Evolutionary conservation across 2,329 filamentous ascomycete genomes (phyloP).

Genomic region (Exophiala mesophila): DNA sequence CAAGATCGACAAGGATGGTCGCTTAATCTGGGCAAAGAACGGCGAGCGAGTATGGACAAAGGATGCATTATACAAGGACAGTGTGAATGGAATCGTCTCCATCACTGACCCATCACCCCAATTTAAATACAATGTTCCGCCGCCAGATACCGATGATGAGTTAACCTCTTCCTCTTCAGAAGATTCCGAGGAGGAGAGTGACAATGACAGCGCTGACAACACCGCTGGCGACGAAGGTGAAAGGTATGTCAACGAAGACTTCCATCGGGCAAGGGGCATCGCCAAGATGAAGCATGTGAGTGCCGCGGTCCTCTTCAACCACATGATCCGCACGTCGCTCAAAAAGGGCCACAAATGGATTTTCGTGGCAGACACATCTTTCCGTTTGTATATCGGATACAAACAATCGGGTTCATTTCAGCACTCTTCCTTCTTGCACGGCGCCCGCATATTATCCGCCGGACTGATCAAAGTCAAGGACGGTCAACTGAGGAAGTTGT

Average conservation of each 20-base stretch:
- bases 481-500: constrained; percentile 68
- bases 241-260: constrained; percentile 60
- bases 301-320: constrained; percentile 69
- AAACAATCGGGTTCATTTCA: constrained; percentile 86
- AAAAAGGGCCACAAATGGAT: constrained; percentile 90
- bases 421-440: constrained; percentile 83
- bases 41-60: constrained; percentile 71
- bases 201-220: constrained; percentile 16
- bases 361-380: constrained; percentile 78
- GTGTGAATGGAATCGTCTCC: constrained; percentile 60
- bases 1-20: constrained; percentile 66
- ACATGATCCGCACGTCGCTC: constrained; percentile 65
- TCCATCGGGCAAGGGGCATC: constrained; percentile 57
- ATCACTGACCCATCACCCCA: constrained; percentile 56
- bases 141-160: constrained; percentile 12
- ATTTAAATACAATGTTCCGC: constrained; percentile 39
- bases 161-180: constrained; percentile 18
- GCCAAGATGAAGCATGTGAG: constrained; percentile 63
- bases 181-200: constrained; percentile 27
- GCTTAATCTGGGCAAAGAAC: constrained; percentile 84
- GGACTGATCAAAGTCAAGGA: constrained; percentile 81
- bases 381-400: constrained; percentile 77
- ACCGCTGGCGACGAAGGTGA: constrained; percentile 46
- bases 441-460: constrained; percentile 73
- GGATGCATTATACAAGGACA: constrained; percentile 57